phyloP scores from a whole-genome alignment of 768 basidiomycete genomes.

The Suillus bovinus region DNA sequence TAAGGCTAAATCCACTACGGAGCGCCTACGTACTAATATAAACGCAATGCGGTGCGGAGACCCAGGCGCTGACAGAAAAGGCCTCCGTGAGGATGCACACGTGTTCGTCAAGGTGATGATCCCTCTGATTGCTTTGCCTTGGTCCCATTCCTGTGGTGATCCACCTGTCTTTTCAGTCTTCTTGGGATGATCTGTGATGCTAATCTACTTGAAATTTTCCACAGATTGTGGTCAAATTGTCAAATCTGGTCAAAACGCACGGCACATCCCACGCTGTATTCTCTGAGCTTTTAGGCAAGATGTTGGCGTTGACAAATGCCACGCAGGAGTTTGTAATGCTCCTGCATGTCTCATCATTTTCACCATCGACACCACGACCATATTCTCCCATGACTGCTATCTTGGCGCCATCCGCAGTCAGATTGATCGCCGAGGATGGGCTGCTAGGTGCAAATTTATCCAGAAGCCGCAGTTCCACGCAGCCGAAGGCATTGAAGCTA shows the following conservation, averaged over 20 bases:
- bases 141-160: not conserved
- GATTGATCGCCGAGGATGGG: constrained; percentile 43
- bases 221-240: constrained; percentile 76
- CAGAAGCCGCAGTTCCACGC: constrained; percentile 58
- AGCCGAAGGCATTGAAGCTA: constrained; percentile 42
- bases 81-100: constrained; percentile 76
- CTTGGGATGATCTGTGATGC: not conserved
- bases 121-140: not conserved
- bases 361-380: constrained; percentile 55
- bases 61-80: constrained; percentile 52
- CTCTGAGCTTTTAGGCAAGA: constrained; percentile 61
- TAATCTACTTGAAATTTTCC: not conserved
- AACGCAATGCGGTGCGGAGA: constrained; percentile 58
- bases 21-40: constrained; percentile 59
- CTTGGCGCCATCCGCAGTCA: constrained; percentile 23
- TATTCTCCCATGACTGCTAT: constrained; percentile 56
- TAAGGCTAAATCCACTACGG: constrained; percentile 64
- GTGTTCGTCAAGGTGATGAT: constrained; percentile 75
- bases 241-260: constrained; percentile 68
- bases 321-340: constrained; percentile 89
- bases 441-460: constrained; percentile 55
- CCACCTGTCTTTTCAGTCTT: not conserved
- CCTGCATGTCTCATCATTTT: constrained; percentile 81
- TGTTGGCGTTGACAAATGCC: constrained; percentile 76
- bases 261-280: constrained; percentile 58